phyloP scores from a whole-genome alignment of 169 alveolate genomes.

The Plasmodium yoelii region DNA sequence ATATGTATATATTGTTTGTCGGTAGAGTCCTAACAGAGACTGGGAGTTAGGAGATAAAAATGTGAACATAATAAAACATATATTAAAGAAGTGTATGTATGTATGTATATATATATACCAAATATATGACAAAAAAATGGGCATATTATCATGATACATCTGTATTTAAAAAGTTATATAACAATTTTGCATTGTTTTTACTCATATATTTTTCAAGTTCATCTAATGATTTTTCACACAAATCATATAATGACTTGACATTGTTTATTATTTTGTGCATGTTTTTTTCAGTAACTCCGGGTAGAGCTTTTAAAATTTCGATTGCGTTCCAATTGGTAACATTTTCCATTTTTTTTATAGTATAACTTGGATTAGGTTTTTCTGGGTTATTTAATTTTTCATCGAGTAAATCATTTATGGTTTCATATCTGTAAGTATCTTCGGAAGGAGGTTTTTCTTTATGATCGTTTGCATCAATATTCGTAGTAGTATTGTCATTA shows the following conservation, averaged over 20 bases:
- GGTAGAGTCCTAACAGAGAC: no score
- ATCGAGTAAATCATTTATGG: conserved; percentile 57
- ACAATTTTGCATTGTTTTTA: conserved; percentile 66
- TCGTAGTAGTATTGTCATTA: not conserved
- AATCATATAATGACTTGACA: conserved; percentile 49
- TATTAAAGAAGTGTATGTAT: no score
- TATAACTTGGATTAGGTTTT: conserved; percentile 3
- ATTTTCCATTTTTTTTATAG: conserved; percentile 27
- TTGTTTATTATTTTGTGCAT: conserved; percentile 69
- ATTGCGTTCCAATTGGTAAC: conserved; percentile 71
- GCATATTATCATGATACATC: conserved; percentile 17
- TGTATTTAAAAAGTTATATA: conserved; percentile 59
- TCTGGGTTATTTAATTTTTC: conserved; percentile 25
- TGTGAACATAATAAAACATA: no score
- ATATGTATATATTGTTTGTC: no score
- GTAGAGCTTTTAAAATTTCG: conserved; percentile 62
- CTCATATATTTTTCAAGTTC: conserved; percentile 71
- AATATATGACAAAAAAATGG: no score
- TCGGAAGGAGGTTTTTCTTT: conserved; percentile 1
- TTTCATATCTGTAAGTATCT: conserved; percentile 35
- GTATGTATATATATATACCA: no score
- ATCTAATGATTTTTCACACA: conserved; percentile 58
- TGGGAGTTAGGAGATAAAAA: no score
- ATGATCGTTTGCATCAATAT: not conserved
- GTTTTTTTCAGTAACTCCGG: conserved; percentile 73